phyloP scores from a whole-genome alignment of 495 filamentous ascomycete species.

The Trypethelium eluteriae region DNA sequence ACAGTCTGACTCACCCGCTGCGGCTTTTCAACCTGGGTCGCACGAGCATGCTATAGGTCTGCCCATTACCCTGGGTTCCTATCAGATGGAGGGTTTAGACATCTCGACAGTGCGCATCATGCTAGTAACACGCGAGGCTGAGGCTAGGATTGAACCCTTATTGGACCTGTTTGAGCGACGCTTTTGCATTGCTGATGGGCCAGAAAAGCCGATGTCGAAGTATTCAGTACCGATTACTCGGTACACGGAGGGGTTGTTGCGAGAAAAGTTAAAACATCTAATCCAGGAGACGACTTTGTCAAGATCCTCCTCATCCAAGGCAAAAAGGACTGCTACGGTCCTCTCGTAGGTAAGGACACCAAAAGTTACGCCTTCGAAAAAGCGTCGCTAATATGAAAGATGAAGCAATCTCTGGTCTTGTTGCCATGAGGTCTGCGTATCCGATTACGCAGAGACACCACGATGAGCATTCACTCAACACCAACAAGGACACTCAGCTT shows the following conservation, averaged over 20 bases:
- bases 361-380: background rate
- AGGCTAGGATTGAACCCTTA: background rate
- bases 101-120: background rate
- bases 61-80: background rate
- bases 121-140: slow-evolving; percentile 4
- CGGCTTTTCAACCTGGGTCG: background rate
- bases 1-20: slow-evolving; percentile 2
- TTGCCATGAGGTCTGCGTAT: background rate
- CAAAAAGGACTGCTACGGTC: background rate
- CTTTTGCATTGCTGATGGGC: background rate
- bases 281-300: background rate
- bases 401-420: background rate
- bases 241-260: background rate
- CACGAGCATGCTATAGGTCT: background rate
- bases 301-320: background rate
- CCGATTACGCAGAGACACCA: background rate
- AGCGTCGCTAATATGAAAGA: background rate
- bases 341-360: background rate
- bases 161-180: slow-evolving; percentile 1
- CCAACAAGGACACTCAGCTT: background rate
- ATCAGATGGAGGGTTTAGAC: background rate
- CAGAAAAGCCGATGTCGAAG: slow-evolving; percentile 1
- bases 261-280: slow-evolving; percentile 6
- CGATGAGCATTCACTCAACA: background rate
- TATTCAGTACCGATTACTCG: background rate